These are phyloP conservation scores for Fusarium sp. DNA, from an alignment of 2,329 filamentous ascomycete genomes.

Conservation along the genomic window DNA sequence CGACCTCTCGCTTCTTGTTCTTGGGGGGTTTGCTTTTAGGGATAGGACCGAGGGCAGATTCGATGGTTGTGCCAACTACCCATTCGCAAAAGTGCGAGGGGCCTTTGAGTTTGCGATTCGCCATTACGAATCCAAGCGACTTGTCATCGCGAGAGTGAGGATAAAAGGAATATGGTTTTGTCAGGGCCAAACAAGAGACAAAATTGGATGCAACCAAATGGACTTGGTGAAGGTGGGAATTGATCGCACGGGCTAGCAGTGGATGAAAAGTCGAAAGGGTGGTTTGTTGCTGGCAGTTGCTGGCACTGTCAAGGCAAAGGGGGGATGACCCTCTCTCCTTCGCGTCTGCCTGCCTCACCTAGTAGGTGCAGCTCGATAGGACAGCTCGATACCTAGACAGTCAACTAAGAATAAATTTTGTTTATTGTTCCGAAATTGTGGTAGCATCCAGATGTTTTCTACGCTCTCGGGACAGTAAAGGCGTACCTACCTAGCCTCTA, in stretches of 20 bases:
- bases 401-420: too few relatives aligned
- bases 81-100: constrained; percentile 54
- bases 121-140: constrained; percentile 17
- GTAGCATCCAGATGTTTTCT: not conserved
- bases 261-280: not conserved
- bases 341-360: not conserved
- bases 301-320: constrained; percentile 15
- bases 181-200: constrained; percentile 7
- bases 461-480: not conserved
- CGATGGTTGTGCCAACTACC: constrained; percentile 53
- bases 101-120: constrained; percentile 31
- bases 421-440: not conserved
- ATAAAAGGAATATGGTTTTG: not conserved
- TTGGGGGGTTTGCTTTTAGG: constrained; percentile 43
- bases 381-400: too few relatives aligned
- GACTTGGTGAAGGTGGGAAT: not conserved
- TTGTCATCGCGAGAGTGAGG: constrained; percentile 4
- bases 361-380: not conserved
- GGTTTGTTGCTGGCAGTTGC: constrained; percentile 8
- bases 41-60: constrained; percentile 44
- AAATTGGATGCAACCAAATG: not conserved
- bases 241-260: not conserved
- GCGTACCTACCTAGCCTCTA: not conserved
- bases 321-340: not conserved
- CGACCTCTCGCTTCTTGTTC: constrained; percentile 46